phyloP scores from a whole-genome alignment of 768 basidiomycete species.

The Mrakia frigida region DNA sequence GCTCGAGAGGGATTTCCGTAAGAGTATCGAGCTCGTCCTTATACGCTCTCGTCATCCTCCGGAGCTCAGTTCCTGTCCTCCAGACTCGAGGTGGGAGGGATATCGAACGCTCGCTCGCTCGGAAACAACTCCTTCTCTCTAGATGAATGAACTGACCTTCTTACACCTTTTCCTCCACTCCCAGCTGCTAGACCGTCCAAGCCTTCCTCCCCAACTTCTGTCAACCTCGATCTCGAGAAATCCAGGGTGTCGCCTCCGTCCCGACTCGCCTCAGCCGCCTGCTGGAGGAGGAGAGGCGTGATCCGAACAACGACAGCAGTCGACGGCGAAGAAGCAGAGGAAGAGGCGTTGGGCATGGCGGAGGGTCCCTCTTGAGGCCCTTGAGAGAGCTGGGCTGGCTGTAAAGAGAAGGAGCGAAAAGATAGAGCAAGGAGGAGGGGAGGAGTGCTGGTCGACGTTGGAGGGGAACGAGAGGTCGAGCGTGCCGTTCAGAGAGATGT shows the following conservation, averaged over 20 bases:
- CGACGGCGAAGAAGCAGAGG: neutral
- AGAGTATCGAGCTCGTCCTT: too few relatives aligned
- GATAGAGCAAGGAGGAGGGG: neutral
- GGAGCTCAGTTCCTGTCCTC: too few relatives aligned
- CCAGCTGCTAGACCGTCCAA: conserved; percentile 2
- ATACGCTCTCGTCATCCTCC: too few relatives aligned
- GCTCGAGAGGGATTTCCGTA: too few relatives aligned
- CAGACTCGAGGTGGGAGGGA: too few relatives aligned
- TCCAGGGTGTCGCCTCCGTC: conserved; percentile 81
- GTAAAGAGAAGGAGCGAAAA: neutral
- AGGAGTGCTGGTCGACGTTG: neutral
- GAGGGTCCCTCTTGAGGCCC: neutral
- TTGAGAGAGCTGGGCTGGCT: neutral
- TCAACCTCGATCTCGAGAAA: conserved; percentile 17
- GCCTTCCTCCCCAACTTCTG: neutral
- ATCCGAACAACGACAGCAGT: conserved; percentile 48
- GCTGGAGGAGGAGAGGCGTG: conserved; percentile 4
- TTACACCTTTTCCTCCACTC: conserved; percentile 9
- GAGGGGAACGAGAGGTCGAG: neutral
- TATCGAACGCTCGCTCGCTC: too few relatives aligned
- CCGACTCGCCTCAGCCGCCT: conserved; percentile 47
- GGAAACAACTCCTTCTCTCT: too few relatives aligned
- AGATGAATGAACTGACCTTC: neutral
- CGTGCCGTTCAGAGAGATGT: neutral
- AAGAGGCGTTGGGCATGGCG: neutral